These are phyloP conservation scores for Xylaria scruposa DNA, from an alignment of 495 filamentous ascomycete species.

Conservation along the genomic window DNA sequence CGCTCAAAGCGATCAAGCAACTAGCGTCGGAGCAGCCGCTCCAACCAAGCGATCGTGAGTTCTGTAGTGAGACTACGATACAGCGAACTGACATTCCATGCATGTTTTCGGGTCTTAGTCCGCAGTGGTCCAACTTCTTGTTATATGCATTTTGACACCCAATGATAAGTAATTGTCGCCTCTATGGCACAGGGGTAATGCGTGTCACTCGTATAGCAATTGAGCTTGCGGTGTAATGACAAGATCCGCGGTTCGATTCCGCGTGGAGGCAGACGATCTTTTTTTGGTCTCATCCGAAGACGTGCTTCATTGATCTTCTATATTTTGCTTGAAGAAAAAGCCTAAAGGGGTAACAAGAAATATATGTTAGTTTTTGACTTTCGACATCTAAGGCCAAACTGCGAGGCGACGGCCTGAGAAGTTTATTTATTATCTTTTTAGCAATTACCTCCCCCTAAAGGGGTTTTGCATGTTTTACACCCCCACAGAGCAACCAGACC, in stretches of 20 bases:
- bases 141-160: no score
- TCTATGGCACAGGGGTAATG: slow-evolving; percentile 33
- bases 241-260: slow-evolving; percentile 34
- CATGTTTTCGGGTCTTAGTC: no score
- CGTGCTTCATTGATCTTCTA: neutral
- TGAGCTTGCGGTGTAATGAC: slow-evolving; percentile 25
- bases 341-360: no score
- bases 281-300: neutral
- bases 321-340: no score
- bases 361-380: neutral
- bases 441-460: no score
- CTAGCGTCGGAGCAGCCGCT: no score
- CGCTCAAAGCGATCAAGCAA: no score
- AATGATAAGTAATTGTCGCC: no score
- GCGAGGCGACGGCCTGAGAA: neutral
- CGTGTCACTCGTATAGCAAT: slow-evolving; percentile 29
- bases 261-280: slow-evolving; percentile 26
- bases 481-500: neutral
- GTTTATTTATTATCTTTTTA: neutral
- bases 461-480: neutral
- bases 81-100: no score
- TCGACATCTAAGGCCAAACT: neutral
- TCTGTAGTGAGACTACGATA: no score
- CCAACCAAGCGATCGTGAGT: no score
- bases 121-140: no score